Percentiles rank a stretch among this genome's conserved stretches.
Evolutionary conservation across 2,329 filamentous ascomycete genomes (phyloP).

Genomic region (Neurospora crassa): DNA sequence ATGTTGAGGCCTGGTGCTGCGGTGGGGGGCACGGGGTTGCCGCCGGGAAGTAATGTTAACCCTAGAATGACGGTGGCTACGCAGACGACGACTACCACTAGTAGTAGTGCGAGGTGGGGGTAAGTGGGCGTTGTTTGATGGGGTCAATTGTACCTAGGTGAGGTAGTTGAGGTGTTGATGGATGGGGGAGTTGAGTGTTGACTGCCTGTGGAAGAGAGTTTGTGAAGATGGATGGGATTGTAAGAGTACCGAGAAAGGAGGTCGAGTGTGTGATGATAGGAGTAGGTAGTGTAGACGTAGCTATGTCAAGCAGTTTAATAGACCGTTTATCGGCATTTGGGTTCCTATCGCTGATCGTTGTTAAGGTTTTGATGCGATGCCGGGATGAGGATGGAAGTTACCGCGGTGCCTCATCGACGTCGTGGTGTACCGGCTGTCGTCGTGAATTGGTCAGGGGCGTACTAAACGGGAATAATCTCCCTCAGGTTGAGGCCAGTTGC

Average conservation of each 20-base stretch:
- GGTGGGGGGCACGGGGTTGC: not conserved
- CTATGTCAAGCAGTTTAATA: not conserved
- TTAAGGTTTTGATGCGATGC: not conserved
- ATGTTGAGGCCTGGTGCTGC: not conserved
- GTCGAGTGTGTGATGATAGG: not conserved
- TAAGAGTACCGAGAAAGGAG: not conserved
- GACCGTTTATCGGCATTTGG: not conserved
- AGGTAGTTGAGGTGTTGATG: too few species aligned
- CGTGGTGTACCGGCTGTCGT: not conserved
- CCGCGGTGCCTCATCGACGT: not conserved
- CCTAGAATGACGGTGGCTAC: constrained; percentile 6
- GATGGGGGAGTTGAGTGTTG: not conserved
- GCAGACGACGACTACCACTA: constrained; percentile 13
- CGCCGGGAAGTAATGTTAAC: constrained; percentile 8
- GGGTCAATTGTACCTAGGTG: too few species aligned
- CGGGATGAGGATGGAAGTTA: not conserved
- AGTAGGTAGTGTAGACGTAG: not conserved
- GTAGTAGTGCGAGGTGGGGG: constrained; percentile 6
- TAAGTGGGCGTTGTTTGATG: not conserved
- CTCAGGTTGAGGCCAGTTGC: not conserved
- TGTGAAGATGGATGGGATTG: not conserved
- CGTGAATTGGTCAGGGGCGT: not conserved
- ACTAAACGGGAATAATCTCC: not conserved
- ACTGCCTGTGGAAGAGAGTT: not conserved
- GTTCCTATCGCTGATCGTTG: not conserved